Conservation (phyloP, 768 basidiomycete species). For the Trametes villosa region DNA sequence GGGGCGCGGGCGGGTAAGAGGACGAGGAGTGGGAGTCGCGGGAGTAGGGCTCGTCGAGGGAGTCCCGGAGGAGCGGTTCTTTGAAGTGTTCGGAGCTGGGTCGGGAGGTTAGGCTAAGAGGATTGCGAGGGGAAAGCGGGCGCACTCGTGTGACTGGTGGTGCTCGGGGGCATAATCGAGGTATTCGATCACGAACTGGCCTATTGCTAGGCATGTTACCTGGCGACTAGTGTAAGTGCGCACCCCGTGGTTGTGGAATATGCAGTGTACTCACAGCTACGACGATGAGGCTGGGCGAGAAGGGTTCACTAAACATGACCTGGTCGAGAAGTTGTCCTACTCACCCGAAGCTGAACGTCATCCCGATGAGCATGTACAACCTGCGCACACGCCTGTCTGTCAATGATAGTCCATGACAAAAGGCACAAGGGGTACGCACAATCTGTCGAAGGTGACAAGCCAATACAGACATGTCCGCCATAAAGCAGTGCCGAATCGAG, state of each 20-base stretch:
- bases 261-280: conserved; percentile 47
- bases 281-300: conserved; percentile 47
- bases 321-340: conserved; percentile 28
- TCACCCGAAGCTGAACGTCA: conserved; percentile 74
- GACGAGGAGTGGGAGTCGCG: conserved; percentile 15
- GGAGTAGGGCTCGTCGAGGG: conserved; percentile 15
- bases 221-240: conserved; percentile 27
- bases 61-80: conserved; percentile 30
- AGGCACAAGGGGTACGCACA: conserved; percentile 49
- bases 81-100: conserved; percentile 31
- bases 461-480: conserved; percentile 64
- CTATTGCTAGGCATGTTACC: conserved; percentile 59
- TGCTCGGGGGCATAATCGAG: conserved; percentile 28
- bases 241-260: neutral
- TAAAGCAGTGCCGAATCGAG: conserved; percentile 49
- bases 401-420: neutral
- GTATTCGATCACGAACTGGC: conserved; percentile 62
- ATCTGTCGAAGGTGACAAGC: conserved; percentile 57
- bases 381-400: conserved; percentile 37
- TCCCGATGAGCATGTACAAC: conserved; percentile 73
- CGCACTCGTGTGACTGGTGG: conserved; percentile 21
- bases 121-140: neutral
- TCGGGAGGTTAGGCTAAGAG: conserved; percentile 5
- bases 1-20: conserved; percentile 24
- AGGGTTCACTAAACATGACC: neutral